Base-by-base conservation (phyloP, 768 basidiomycete genomes). In the Suillus sp. region DNA sequence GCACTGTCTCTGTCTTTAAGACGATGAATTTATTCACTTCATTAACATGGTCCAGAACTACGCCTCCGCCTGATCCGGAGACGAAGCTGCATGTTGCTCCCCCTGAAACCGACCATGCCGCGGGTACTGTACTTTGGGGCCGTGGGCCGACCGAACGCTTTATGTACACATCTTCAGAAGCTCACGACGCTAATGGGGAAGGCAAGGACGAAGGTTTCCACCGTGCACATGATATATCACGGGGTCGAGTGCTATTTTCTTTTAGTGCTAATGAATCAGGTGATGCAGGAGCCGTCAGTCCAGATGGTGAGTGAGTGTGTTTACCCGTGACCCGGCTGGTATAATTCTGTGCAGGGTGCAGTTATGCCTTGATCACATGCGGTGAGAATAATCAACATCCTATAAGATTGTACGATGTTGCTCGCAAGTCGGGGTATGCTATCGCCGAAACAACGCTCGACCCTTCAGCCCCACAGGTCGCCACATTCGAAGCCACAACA, bases 81-180 rank as follows among this genome's bases (percentile, higher is more conserved):
- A 66, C 64, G 13, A 57, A 47, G 43, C 62, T 77, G 8, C 4
- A 20, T 8, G 66, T 61, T 18, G 64, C 73, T 35, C 68, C 69
- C 27, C 59, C 56, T 42, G 55, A 60, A 18, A 68, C 67, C 3
- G 57, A 38, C 16, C 78, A 77, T 14, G 72, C 74, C 27, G 70
- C 80, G 34, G 87, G 86, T 3, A 72, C 81, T 7, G 79, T 85
- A 27, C 70, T 72, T 10, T 90, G 88, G 88, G 88, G 88, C 1
- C 50, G 38, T 22, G 80, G 72, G 0, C 55, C 69, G 0, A 81
- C 84, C 0, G 64, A 76, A 0, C 66, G 77, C 16, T 63, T 76
- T 13, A 64, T 89, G 16, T 87, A 86, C 69, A 83, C 84, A 1
- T 88, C 86, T 1, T 84, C 86, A 1, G 87, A 88, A 65, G 81